phyloP scores from a whole-genome alignment of 306 rosid species.

The Urtica urens region DNA sequence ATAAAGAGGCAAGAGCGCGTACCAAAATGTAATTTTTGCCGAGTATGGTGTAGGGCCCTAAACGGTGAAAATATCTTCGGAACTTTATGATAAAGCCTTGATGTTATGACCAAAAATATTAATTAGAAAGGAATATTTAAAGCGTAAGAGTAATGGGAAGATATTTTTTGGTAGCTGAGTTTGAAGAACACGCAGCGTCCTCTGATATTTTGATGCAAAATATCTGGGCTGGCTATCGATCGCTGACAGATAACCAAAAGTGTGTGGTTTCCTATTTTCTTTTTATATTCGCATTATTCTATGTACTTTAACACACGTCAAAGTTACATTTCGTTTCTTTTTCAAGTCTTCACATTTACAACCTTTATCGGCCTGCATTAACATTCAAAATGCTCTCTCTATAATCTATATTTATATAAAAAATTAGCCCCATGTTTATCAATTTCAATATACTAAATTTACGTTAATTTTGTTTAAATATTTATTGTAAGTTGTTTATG shows the following conservation, averaged over 20 bases:
- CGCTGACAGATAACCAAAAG: background rate
- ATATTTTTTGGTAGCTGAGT: background rate
- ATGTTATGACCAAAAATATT: background rate
- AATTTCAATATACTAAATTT: no score
- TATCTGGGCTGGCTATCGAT: no score
- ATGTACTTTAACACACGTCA: background rate
- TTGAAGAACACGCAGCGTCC: background rate
- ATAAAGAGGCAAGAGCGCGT: background rate
- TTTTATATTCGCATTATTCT: background rate
- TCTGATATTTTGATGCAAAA: no score
- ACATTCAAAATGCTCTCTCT: background rate
- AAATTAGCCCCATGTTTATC: no score
- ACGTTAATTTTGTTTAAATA: no score
- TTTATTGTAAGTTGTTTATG: no score
- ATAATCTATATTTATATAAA: no score
- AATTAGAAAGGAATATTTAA: background rate
- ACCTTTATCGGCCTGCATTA: background rate
- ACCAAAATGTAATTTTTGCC: background rate
- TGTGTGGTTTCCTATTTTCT: slow-evolving; percentile 1
- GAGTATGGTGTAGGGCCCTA: background rate
- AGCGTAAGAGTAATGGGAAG: background rate
- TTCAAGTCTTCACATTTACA: background rate
- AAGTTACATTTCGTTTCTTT: background rate
- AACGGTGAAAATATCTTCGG: background rate
- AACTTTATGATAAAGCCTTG: background rate